Base-by-base conservation (phyloP, 352 stramenopile species). In the Blastocystis hominis region DNA sequence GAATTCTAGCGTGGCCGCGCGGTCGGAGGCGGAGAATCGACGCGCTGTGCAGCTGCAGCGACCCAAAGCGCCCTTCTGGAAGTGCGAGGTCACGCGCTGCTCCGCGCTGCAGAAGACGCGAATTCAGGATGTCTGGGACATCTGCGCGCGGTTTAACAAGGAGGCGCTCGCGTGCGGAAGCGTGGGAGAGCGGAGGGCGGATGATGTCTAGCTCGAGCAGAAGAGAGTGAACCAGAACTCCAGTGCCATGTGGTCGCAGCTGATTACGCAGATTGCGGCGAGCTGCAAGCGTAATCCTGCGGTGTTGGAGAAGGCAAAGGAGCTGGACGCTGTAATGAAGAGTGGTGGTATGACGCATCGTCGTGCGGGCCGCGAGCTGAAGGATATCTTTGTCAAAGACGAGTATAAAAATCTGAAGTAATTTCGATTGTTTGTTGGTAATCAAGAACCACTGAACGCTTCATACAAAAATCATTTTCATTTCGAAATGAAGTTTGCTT, bases 41-140 rank as follows among this genome's bases (percentile, higher is more conserved):
- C 93, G 94, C 69, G 91, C 92, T 34, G 90, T 96, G 87, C 91
- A 95, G 68, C 89, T 95, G 5, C 91, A 94, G 89, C 91, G 93
- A 2, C 90, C 90, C 20, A 96, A 95, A 86, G 91, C 94, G 56
- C 91, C 91, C 17, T 91, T 93, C 66, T 95, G 93, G 93, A 90
- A 93, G 75, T 92, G 92, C 0, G 91, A 84, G 10, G 89, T 89
- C 7, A 89, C 66, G 4, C 63, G 47, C 15, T 90, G 88, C 56
- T 89, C 75, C 9, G 88, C 89, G 10, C 70, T 88, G 55, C 40
- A 87, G 40, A 86, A 89, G 40, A 89, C 15, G 24, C 59, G 89
- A 20, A 89, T 90, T 42, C 38, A 88, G 47, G 75, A 89, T 3
- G 70, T 90, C 24, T 90, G 89, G 89, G 66, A 81, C 15, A 84